These are phyloP conservation scores for Neolentinus lepideus DNA, from an alignment of 1,284 basidiomycete species.

Conservation along the genomic window DNA sequence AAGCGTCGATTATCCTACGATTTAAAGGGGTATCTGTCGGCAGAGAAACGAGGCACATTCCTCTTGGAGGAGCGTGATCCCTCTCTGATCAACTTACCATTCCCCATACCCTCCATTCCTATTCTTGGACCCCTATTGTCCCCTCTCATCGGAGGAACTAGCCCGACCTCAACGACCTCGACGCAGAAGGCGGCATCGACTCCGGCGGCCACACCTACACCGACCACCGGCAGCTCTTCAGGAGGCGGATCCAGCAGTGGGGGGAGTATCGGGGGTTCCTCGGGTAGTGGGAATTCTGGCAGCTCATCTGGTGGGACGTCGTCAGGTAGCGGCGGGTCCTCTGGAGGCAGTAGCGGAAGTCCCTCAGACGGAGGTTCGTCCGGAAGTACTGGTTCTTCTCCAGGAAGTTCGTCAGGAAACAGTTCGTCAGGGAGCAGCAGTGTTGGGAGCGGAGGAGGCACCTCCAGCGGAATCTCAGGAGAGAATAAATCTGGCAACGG, in stretches of 20 bases:
- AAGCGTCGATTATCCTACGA: background rate
- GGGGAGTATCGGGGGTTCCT: background rate
- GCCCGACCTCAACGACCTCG: background rate
- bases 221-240: background rate
- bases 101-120: conserved; percentile 34
- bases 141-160: conserved; percentile 20
- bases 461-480: background rate
- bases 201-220: background rate
- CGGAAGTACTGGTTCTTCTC: background rate
- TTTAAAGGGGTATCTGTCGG: too few relatives aligned
- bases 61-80: conserved; percentile 30
- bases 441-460: background rate
- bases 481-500: too few relatives aligned
- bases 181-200: background rate
- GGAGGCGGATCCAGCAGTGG: background rate
- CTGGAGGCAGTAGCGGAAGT: background rate
- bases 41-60: too few relatives aligned
- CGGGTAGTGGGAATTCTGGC: background rate
- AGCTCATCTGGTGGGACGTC: background rate
- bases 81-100: conserved; percentile 30
- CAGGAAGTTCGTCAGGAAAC: background rate
- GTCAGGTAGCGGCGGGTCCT: background rate
- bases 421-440: background rate
- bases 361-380: background rate
- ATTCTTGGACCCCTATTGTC: conserved; percentile 30